These are phyloP conservation scores for Lentithecium fluviatile DNA, from an alignment of 495 filamentous ascomycete genomes.

Conservation along the genomic window DNA sequence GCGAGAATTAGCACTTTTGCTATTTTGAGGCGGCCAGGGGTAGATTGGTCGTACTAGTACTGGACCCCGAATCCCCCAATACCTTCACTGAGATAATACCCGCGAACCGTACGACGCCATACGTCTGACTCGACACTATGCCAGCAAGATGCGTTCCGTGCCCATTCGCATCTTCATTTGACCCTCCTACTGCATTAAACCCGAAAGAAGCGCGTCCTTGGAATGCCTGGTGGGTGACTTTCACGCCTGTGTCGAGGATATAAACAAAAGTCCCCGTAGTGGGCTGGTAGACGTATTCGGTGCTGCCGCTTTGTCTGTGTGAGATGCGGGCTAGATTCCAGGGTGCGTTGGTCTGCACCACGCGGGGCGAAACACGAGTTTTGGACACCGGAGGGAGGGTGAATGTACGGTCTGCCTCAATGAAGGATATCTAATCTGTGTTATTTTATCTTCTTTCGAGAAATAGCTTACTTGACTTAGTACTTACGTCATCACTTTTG, in stretches of 20 bases:
- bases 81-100: slow-evolving; percentile 63
- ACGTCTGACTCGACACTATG: slow-evolving; percentile 56
- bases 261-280: slow-evolving; percentile 22
- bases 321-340: slow-evolving; percentile 33
- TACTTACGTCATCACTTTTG: slow-evolving; percentile 16
- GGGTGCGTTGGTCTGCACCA: slow-evolving; percentile 25
- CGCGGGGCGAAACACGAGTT: not conserved
- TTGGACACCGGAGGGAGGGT: not conserved
- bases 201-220: slow-evolving; percentile 19
- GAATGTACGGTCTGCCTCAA: slow-evolving; percentile 18
- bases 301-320: slow-evolving; percentile 15
- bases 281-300: slow-evolving; percentile 18
- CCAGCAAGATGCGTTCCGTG: slow-evolving; percentile 67
- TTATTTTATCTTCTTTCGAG: not conserved
- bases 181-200: slow-evolving; percentile 7
- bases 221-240: slow-evolving; percentile 9
- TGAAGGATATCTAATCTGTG: slow-evolving; percentile 7
- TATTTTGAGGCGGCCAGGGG: not conserved
- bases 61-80: slow-evolving; percentile 49
- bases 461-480: not conserved
- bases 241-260: slow-evolving; percentile 26
- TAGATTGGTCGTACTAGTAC: slow-evolving; percentile 1
- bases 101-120: slow-evolving; percentile 62
- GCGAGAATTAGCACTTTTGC: not conserved
- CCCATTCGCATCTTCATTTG: slow-evolving; percentile 49